Conservation (phyloP, 495 filamentous ascomycete species). For the Tuber calosporum region DNA sequence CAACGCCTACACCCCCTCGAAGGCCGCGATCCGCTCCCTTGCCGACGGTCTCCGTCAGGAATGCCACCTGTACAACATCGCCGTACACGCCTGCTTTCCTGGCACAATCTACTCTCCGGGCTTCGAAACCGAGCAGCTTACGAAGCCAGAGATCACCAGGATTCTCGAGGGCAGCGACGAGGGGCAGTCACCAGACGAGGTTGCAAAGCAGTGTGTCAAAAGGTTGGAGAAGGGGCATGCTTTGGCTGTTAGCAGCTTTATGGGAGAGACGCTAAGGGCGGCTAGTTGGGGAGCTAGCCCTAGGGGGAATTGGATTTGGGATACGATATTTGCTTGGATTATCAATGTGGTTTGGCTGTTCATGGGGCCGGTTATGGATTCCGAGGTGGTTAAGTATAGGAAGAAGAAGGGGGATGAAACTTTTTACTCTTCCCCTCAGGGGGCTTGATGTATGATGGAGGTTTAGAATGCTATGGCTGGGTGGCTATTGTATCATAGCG, state of each 20-base stretch:
- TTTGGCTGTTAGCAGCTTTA: conserved; percentile 62
- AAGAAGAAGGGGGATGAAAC: conserved; percentile 49
- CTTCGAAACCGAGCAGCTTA: conserved; percentile 66
- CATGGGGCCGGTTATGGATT: conserved; percentile 53
- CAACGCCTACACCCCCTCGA: conserved; percentile 71
- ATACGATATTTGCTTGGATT: conserved; percentile 56
- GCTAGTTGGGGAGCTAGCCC: conserved; percentile 52
- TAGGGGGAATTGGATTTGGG: conserved; percentile 55
- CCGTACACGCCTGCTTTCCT: conserved; percentile 77
- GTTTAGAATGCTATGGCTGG: neutral
- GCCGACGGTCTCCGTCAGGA: conserved; percentile 79
- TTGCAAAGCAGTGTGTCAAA: conserved; percentile 60
- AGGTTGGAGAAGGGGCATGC: conserved; percentile 75
- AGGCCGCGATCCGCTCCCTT: conserved; percentile 75
- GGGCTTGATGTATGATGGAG: neutral
- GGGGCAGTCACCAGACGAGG: conserved; percentile 67
- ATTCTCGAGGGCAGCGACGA: conserved; percentile 76
- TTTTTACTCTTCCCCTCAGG: neutral
- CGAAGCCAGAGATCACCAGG: conserved; percentile 74
- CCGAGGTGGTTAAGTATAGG: conserved; percentile 53
- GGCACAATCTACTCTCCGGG: conserved; percentile 73
- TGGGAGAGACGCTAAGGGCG: conserved; percentile 63
- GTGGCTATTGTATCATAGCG: too few relatives aligned
- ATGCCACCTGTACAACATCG: conserved; percentile 72
- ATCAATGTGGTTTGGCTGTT: conserved; percentile 56